Evolutionary conservation across 2,329 filamentous ascomycete species (phyloP).

Genomic region (Neonectria hederae): DNA sequence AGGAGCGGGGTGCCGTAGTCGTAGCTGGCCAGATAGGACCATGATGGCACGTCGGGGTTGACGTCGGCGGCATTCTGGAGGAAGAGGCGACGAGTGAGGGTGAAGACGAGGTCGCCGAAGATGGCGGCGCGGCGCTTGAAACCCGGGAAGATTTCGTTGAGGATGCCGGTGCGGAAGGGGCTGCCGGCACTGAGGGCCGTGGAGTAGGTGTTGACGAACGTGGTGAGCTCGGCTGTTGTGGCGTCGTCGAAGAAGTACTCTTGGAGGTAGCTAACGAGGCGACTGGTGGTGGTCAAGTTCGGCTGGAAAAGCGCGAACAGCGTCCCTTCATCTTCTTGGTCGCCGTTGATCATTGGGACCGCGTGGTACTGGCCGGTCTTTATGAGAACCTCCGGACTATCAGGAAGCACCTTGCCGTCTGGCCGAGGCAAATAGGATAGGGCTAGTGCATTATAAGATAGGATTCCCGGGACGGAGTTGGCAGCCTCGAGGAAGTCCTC

Average conservation of each 20-base stretch:
- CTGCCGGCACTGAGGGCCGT: constrained; percentile 66
- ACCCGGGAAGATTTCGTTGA: constrained; percentile 80
- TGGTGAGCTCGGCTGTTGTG: constrained; percentile 58
- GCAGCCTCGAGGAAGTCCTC: constrained; percentile 70
- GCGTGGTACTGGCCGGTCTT: constrained; percentile 58
- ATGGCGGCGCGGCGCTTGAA: constrained; percentile 82
- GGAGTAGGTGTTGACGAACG: constrained; percentile 71
- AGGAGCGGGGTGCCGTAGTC: constrained; percentile 75
- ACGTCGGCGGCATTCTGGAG: constrained; percentile 57
- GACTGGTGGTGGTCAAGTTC: constrained; percentile 70
- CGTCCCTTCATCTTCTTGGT: constrained; percentile 84
- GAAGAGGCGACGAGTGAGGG: constrained; percentile 72
- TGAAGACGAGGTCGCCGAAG: constrained; percentile 80
- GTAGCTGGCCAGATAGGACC: constrained; percentile 81
- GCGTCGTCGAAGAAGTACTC: constrained; percentile 68
- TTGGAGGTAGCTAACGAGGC: constrained; percentile 70
- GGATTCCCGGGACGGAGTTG: constrained; percentile 74
- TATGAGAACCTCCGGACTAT: constrained; percentile 69
- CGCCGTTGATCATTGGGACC: constrained; percentile 68
- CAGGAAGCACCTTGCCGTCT: constrained; percentile 69
- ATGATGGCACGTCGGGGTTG: constrained; percentile 69
- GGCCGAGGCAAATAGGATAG: constrained; percentile 80
- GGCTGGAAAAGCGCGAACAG: constrained; percentile 75
- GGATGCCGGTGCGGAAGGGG: constrained; percentile 73
- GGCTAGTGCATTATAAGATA: constrained; percentile 74